Conservation (phyloP, 768 basidiomycete genomes). For the Candolleomyces efflorescens region DNA sequence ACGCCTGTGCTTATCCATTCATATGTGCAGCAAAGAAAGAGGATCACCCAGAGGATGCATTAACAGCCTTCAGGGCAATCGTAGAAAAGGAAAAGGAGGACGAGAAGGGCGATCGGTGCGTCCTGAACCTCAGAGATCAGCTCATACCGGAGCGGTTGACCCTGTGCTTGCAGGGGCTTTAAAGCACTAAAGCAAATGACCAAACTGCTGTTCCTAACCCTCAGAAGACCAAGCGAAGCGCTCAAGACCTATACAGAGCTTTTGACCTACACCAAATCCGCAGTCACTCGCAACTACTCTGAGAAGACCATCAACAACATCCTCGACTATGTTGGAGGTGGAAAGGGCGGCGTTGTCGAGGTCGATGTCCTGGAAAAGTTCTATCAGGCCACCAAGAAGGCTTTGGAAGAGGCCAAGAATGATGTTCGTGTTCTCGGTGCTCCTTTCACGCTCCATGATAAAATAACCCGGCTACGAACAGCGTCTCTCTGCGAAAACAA, state of each 20-base stretch:
- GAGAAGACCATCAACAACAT: slow-evolving; percentile 99
- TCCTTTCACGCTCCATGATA: neutral
- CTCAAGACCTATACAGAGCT: slow-evolving; percentile 82
- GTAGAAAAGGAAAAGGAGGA: slow-evolving; percentile 89
- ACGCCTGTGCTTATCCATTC: neutral
- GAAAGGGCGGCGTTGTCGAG: slow-evolving; percentile 71
- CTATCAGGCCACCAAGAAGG: slow-evolving; percentile 89
- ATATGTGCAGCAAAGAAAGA: slow-evolving; percentile 78
- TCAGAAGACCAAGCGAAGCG: slow-evolving; percentile 80
- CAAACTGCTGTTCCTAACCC: slow-evolving; percentile 81
- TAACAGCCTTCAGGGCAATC: slow-evolving; percentile 86
- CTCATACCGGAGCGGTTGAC: neutral
- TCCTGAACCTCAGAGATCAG: neutral
- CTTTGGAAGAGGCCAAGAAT: slow-evolving; percentile 91
- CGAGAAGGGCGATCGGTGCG: slow-evolving; percentile 91
- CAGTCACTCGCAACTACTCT: slow-evolving; percentile 92
- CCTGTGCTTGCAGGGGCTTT: slow-evolving; percentile 72
- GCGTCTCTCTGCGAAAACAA: slow-evolving; percentile 94
- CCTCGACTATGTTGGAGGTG: slow-evolving; percentile 94
- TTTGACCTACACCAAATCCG: slow-evolving; percentile 91
- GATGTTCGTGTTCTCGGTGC: slow-evolving; percentile 52
- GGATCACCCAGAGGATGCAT: slow-evolving; percentile 86
- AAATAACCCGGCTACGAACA: slow-evolving; percentile 23
- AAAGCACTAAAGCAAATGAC: slow-evolving; percentile 98
- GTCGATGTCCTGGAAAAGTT: slow-evolving; percentile 91